phyloP scores from a whole-genome alignment of 2,329 filamentous ascomycete genomes.

The Fusarium liriodendri region DNA sequence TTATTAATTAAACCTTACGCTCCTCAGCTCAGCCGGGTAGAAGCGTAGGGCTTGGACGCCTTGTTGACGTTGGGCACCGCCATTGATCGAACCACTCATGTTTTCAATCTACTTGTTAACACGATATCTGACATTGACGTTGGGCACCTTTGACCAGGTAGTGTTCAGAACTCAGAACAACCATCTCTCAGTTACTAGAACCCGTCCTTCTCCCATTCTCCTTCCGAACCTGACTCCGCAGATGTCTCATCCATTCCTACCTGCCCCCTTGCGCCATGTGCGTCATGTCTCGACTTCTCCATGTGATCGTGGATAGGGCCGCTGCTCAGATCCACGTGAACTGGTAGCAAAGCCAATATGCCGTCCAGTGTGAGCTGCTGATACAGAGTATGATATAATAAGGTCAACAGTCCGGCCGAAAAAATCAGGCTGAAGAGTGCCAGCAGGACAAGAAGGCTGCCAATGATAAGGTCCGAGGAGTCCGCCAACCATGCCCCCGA shows the following conservation, averaged over 20 bases:
- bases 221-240: background rate
- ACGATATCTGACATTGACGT: background rate
- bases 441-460: background rate
- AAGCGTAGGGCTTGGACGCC: background rate
- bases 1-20: too few species aligned
- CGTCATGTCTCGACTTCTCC: background rate
- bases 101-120: background rate
- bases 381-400: background rate
- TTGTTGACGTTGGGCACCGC: background rate
- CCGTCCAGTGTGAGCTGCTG: background rate
- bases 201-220: background rate
- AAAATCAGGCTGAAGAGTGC: accelerated
- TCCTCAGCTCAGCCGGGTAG: background rate
- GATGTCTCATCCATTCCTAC: background rate
- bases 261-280: background rate
- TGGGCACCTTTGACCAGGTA: background rate
- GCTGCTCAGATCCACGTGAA: background rate
- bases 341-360: background rate
- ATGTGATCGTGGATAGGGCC: background rate
- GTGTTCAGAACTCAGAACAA: background rate
- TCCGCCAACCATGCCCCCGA: too few species aligned
- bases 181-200: background rate
- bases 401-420: background rate
- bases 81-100: background rate
- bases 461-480: too few species aligned